Conservation (phyloP, 169 alveolate species). For the Plasmodium yoelii region DNA sequence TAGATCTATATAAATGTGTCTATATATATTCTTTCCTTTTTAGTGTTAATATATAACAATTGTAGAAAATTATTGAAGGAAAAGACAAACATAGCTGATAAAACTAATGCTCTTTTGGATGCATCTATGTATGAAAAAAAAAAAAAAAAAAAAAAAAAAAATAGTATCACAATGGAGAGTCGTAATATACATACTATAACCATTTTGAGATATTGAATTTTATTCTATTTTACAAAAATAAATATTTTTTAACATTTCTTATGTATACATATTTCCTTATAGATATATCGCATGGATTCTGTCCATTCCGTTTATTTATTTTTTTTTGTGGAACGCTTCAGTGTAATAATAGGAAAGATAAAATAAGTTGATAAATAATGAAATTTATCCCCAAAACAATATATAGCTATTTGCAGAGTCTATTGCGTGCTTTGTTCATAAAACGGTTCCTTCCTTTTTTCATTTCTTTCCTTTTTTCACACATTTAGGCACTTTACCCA, state of each 20-base stretch:
- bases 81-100: constrained; percentile 21
- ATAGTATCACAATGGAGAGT: background rate
- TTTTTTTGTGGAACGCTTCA: constrained; percentile 18
- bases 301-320: constrained; percentile 36
- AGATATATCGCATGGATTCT: constrained; percentile 22
- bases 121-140: constrained; percentile 21
- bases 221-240: no score
- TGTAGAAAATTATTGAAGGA: constrained; percentile 54
- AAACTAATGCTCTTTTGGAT: constrained; percentile 7
- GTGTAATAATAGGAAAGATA: background rate
- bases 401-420: background rate
- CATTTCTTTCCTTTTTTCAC: background rate
- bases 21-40: background rate
- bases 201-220: no score
- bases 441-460: background rate
- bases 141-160: background rate
- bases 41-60: constrained; percentile 34
- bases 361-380: constrained; percentile 1
- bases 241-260: no score
- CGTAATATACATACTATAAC: no score
- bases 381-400: background rate
- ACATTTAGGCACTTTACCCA: constrained; percentile 57
- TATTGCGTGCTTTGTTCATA: background rate
- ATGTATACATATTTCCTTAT: background rate
- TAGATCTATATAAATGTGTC: background rate